Conservation (phyloP, 2,329 filamentous ascomycete genomes). For the Aspergillus fumigatiaffinis region DNA sequence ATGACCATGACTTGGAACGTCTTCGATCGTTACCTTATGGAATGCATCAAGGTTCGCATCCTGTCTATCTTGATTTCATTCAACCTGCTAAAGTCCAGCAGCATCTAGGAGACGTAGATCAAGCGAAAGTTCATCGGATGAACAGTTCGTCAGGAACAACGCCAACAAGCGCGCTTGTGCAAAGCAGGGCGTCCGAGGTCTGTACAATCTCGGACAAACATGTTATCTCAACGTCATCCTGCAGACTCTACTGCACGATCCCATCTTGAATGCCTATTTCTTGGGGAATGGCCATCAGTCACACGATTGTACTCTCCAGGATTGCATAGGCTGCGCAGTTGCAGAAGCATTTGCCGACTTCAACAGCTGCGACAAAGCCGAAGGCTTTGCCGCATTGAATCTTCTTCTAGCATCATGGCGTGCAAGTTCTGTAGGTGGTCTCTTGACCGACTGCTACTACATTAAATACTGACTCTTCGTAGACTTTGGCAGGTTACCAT, state of each 20-base stretch:
- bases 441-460: neutral
- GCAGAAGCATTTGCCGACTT: slow-evolving; percentile 63
- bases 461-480: slow-evolving; percentile 1
- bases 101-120: slow-evolving; percentile 34
- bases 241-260: slow-evolving; percentile 90
- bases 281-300: slow-evolving; percentile 84
- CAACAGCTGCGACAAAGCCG: slow-evolving; percentile 62
- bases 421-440: slow-evolving; percentile 63
- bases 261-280: slow-evolving; percentile 85
- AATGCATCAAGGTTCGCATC: slow-evolving; percentile 17
- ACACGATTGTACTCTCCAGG: slow-evolving; percentile 61
- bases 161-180: slow-evolving; percentile 77
- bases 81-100: slow-evolving; percentile 9
- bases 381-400: slow-evolving; percentile 85
- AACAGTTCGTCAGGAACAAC: slow-evolving; percentile 72
- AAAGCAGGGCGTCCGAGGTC: slow-evolving; percentile 80
- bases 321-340: slow-evolving; percentile 59
- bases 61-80: neutral
- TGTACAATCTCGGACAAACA: slow-evolving; percentile 97
- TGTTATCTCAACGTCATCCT: slow-evolving; percentile 98
- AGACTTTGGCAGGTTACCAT: slow-evolving; percentile 80
- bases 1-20: slow-evolving; percentile 38
- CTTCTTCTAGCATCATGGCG: slow-evolving; percentile 90
- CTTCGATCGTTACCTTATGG: slow-evolving; percentile 24
- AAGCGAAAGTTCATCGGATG: slow-evolving; percentile 56